Evolutionary conservation across 1,139 yeast species (phyloP), one percentile per base, ranked within the genome.

Genomic region (Yamadazyma atlantica): DNA sequence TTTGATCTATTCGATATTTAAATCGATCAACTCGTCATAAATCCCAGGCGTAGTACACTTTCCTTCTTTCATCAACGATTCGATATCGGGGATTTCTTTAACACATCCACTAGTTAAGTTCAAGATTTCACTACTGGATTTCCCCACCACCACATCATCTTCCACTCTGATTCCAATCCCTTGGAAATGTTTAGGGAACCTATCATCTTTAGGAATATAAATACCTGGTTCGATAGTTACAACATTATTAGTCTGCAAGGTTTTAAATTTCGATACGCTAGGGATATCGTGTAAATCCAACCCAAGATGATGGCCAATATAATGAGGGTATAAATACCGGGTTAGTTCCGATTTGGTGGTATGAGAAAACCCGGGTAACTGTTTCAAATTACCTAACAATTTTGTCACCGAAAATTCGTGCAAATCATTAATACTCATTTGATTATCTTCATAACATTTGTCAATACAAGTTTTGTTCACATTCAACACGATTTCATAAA

Each of bases 121-220:
- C 36, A 71, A 53, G 13, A 81, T 80, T 15, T 81, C 83, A 47
- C 72, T 74, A 2, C 63, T 60, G 15, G 69, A 64, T 23, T 74
- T 61, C 0, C 94, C 95, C 21, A 92, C 82, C 0, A 85, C 92
- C 23, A 86, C 70, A 57, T 92, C 92, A 63, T 94, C 99, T 59
- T 94, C 99, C 25, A 94, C 85, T 52, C 99, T 78, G 18, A 94
- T 84, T 2, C 98, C 99, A 42, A 94, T 84, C 16, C 94, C 94
- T 50, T 88, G 84, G 64, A 78, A 90, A 52, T 80, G 80, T 46
- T 76, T 73, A 29, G 98, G 97, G 75, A 82, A 90, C 44, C 69
- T 71, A 32, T 65, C 64, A 42, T 74, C 75, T 47, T 67, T 66
- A 1, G 97, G 97, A 32, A 94, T 78, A 57, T 92, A 92, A 26